These are phyloP conservation scores for Tinospora cordifolia DNA, from an alignment of 164 flowering plant genomes.

Conservation along the genomic window DNA sequence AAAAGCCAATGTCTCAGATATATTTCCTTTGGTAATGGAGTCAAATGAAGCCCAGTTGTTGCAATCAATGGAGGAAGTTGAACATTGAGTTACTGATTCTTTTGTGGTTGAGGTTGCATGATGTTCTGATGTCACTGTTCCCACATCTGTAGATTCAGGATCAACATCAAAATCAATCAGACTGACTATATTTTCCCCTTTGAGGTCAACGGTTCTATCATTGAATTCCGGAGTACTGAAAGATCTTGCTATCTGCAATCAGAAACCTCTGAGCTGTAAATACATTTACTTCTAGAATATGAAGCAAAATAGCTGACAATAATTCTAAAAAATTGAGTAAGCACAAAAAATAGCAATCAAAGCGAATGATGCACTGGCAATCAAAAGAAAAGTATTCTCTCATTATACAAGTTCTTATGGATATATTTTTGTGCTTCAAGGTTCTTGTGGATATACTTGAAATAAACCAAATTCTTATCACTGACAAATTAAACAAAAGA, in stretches of 20 bases:
- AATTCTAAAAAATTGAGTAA: background rate
- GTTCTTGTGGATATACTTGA: background rate
- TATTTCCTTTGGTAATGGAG: background rate
- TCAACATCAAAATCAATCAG: background rate
- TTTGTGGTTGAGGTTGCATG: background rate
- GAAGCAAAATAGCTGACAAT: background rate
- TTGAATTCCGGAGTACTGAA: background rate
- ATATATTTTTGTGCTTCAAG: too few species aligned
- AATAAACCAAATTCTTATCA: too few species aligned
- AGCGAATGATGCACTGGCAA: background rate
- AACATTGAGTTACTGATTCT: background rate
- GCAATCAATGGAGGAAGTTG: background rate
- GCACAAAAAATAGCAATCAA: background rate
- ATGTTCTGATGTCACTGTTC: background rate
- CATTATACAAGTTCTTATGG: background rate
- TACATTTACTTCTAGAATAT: background rate
- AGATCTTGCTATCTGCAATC: background rate
- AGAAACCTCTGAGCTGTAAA: background rate
- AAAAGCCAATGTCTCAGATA: background rate
- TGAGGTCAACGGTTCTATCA: background rate
- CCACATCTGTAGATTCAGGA: background rate
- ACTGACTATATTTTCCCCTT: background rate
- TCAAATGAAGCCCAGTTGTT: conserved; percentile 1
- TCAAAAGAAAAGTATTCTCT: background rate
- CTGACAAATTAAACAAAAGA: too few species aligned